phyloP scores from a whole-genome alignment of 2,329 filamentous ascomycete genomes.

The Scortechinia acanthostroma region DNA sequence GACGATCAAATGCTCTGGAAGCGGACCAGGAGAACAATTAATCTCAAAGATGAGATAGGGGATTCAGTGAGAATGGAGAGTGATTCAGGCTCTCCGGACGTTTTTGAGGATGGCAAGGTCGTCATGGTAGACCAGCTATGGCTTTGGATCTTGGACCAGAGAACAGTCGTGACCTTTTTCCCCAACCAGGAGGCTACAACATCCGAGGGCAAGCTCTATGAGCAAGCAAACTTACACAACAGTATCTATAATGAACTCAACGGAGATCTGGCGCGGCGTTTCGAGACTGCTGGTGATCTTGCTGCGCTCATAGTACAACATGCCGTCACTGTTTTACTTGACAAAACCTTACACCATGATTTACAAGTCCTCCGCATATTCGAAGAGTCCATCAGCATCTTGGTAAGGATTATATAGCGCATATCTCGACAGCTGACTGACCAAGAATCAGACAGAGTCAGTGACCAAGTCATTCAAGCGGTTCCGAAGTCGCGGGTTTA shows the following conservation, averaged over 20 bases:
- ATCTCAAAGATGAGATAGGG: not conserved
- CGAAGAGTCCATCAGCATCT: slow-evolving; percentile 56
- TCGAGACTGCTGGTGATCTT: slow-evolving; percentile 53
- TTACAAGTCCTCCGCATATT: slow-evolving; percentile 60
- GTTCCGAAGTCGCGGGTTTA: slow-evolving; percentile 51
- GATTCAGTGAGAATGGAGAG: slow-evolving; percentile 22
- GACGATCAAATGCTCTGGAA: slow-evolving; percentile 66
- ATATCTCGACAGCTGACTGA: not conserved
- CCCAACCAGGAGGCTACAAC: slow-evolving; percentile 43
- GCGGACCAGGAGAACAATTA: slow-evolving; percentile 11
- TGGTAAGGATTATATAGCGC: slow-evolving; percentile 29
- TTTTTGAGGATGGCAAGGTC: slow-evolving; percentile 42
- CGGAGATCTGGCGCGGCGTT: slow-evolving; percentile 53
- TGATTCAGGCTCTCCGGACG: slow-evolving; percentile 15
- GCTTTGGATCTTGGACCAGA: slow-evolving; percentile 35
- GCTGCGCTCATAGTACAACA: slow-evolving; percentile 55
- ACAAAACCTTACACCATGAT: slow-evolving; percentile 50
- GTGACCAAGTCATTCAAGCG: slow-evolving; percentile 42
- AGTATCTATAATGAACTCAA: slow-evolving; percentile 62
- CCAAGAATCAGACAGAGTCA: not conserved
- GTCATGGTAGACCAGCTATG: slow-evolving; percentile 65
- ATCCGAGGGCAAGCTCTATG: slow-evolving; percentile 44
- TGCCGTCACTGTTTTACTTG: slow-evolving; percentile 53
- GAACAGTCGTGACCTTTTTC: slow-evolving; percentile 45
- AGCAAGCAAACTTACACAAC: slow-evolving; percentile 53